phyloP scores from a whole-genome alignment of 2,329 filamentous ascomycete genomes.

The Pseudomassariella vexata region DNA sequence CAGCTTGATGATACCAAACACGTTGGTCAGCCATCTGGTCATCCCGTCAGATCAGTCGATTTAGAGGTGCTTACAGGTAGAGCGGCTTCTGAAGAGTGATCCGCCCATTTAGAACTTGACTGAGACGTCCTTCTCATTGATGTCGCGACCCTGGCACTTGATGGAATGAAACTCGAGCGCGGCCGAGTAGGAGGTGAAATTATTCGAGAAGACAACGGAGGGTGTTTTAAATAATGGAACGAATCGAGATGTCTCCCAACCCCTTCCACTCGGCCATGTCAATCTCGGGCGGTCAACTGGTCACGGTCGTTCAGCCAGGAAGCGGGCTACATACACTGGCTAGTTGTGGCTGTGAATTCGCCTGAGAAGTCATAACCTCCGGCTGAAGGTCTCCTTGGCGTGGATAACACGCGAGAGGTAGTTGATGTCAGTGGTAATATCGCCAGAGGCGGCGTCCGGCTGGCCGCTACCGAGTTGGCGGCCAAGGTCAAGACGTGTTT shows the following conservation, averaged over 20 bases:
- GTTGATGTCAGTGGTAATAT: constrained; percentile 37
- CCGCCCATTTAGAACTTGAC: constrained; percentile 51
- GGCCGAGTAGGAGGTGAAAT: constrained; percentile 34
- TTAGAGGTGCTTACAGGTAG: constrained; percentile 28
- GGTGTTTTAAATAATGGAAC: too few species aligned
- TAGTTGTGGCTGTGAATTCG: constrained; percentile 33
- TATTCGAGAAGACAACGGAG: too few species aligned
- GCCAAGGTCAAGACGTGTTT: constrained; percentile 37
- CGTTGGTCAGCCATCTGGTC: constrained; percentile 1
- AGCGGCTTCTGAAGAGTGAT: constrained; percentile 36
- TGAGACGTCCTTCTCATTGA: constrained; percentile 44
- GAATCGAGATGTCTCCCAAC: constrained; percentile 29
- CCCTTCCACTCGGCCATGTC: constrained; percentile 44
- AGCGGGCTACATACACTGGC: constrained; percentile 30
- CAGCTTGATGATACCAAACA: constrained; percentile 33
- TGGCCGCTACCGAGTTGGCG: constrained; percentile 38
- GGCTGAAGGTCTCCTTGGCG: constrained; percentile 32
- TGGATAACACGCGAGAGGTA: constrained; percentile 44
- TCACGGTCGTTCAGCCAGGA: constrained; percentile 39
- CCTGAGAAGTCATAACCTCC: constrained; percentile 35
- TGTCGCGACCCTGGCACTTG: constrained; percentile 42
- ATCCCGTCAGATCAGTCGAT: background rate
- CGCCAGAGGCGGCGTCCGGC: constrained; percentile 28
- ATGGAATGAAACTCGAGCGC: constrained; percentile 44
- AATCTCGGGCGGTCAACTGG: constrained; percentile 40